Evolutionary conservation across 2,329 filamentous ascomycete genomes (phyloP), one percentile per base, ranked within the genome.

Genomic region (Helotiales sp.): DNA sequence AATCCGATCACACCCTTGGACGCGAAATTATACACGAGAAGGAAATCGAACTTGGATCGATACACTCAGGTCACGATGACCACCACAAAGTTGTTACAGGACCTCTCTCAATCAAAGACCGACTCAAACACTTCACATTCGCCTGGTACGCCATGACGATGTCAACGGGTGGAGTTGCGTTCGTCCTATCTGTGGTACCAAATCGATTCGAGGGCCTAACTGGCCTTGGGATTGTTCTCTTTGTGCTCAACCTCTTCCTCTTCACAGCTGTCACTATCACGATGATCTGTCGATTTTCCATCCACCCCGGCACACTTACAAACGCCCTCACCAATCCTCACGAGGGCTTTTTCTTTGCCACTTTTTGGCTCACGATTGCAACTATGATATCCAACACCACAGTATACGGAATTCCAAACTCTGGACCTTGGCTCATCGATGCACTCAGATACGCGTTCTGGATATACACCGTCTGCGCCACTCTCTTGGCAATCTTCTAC

Each of bases 91-190:
- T 51, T n/a, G 40, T 46, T 27, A 12, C 38, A 25, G 52, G 55
- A 10, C 33, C 44, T 27, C 51, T 63, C 9, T 53, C 54, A 7
- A 33, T 58, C 27, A 62, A 52, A 40, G 62, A 58, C 34, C 59
- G 65, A 22, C 46, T 66, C 6, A 61, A 65, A 51, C 63, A 67
- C 40, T 67, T 66, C 33, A 69, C 67, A 22, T 66, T 61, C 13
- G 59, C 63, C 5, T 90, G 88, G 88, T 93, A 87, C 72, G 89
- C 87, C 2, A 76, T 84, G 31, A 87, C 87, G 2, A 91, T 91
- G 89, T 88, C 86, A 52, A 90, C 88, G 0, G 89, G 89, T 48
- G 88, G 88, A 0, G 71, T 92, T 1, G 83, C 88, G 0, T 74
- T 87, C 6, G 79, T 91, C 17, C 78, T 93, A 42, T 78, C 78